Base-by-base conservation (phyloP, 1,284 basidiomycete species). In the Blastosporella zonata region DNA sequence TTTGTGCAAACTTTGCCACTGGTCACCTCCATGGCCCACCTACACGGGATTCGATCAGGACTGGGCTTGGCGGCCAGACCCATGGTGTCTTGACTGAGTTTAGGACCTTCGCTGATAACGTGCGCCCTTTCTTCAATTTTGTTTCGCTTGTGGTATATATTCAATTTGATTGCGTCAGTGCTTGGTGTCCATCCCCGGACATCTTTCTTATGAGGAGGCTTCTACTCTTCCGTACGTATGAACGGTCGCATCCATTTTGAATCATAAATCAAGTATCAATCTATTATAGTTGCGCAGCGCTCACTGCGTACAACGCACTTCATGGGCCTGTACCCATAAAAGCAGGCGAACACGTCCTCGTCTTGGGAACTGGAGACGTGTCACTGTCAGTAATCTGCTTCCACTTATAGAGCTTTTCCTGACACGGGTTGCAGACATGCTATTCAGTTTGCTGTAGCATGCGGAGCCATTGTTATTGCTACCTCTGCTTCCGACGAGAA, bases 401-500 rank as follows among this genome's bases (percentile, higher is more conserved):
- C 21, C 4, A 13, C 40, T 12, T 18, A 25, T 17, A 6, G 4
- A 20, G 2, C 12, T 15, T 9, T 5, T 36, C 18, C 41, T 46
- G 31, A 52, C 47, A 29, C 38, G 36, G 0, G 2, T 43, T 3
- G 15, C 41, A 77, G 74, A 21, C 74, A 77, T 57, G 75, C 64
- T 21, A 58, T 75, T 1, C 81, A 83, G 60, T 66, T 85, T 36
- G 81, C 79, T 0, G 65, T 75, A 15, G 78, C 77, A 0, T 70
- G 74, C 0, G 82, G 83, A 10, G 81, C 81, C 2, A 73, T 62
- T 3, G 79, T 79, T 15, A 81, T 87, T 50, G 69, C 72, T 20
- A 83, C 80, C 0, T 82, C 79, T 0, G 82, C 80, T 0, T 80
- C 79, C 0, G 78, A 82, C 53, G 72, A 77, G 28, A 86, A 86